Percentiles rank a stretch among this genome's conserved stretches.
Evolutionary conservation across 495 filamentous ascomycete genomes (phyloP).

Genomic region (Evernia prunastri): DNA sequence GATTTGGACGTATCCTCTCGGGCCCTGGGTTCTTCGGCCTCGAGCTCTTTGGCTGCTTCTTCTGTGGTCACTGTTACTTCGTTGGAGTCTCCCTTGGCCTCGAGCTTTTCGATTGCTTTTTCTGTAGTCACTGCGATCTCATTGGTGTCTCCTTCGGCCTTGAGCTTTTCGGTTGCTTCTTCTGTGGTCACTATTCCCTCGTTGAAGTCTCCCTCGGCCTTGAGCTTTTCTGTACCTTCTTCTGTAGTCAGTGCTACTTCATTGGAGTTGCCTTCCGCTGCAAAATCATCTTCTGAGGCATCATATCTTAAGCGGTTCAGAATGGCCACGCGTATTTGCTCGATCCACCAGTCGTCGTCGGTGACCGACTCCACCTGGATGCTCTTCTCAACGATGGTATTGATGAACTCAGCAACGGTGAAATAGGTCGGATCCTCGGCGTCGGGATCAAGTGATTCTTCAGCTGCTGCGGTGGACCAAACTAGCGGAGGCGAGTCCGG

Average conservation of each 20-base stretch:
- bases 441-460: conserved; percentile 9
- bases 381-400: conserved; percentile 14
- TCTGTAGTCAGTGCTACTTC: not conserved
- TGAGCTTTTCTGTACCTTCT: not conserved
- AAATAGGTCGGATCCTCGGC: conserved; percentile 1
- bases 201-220: not conserved
- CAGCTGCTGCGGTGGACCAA: conserved; percentile 7
- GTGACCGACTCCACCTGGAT: conserved; percentile 11
- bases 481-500: conserved; percentile 1
- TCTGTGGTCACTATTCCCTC: not conserved
- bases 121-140: not conserved
- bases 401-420: conserved; percentile 16
- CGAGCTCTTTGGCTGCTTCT: not conserved
- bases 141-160: not conserved
- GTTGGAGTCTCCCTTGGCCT: not conserved
- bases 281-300: not conserved
- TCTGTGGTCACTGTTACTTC: not conserved
- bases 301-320: not conserved
- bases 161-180: not conserved
- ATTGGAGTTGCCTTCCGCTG: not conserved
- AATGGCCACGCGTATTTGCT: not conserved
- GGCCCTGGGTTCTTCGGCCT: not conserved
- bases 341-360: not conserved
- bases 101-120: not conserved
- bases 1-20: not conserved